Evolutionary conservation across 179 eudicot species (phyloP).

Genomic region (Spergularia azorica): DNA sequence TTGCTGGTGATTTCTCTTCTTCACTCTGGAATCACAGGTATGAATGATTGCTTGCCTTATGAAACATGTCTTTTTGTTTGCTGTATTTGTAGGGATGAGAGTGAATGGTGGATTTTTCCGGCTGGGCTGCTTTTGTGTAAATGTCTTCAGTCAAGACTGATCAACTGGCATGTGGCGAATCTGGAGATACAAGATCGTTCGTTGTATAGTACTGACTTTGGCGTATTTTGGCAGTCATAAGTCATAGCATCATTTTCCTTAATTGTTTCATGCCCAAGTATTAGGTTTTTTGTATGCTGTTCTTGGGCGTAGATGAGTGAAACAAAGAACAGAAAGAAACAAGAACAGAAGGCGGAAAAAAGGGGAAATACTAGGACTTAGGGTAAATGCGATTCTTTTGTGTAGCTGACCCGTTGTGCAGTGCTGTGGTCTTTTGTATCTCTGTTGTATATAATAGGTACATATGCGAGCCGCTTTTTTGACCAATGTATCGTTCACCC

Average conservation of each 20-base stretch:
- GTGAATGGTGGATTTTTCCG: conserved; percentile 99
- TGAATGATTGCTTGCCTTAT: neutral
- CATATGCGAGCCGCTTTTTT: conserved; percentile 24
- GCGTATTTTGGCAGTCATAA: conserved; percentile 87
- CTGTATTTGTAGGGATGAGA: conserved; percentile 78
- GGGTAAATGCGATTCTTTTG: conserved; percentile 44
- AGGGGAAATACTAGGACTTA: conserved; percentile 25
- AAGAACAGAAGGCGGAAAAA: conserved; percentile 7
- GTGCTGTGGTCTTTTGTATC: conserved; percentile 25
- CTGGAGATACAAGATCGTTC: conserved; percentile 98
- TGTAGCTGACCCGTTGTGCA: conserved; percentile 36
- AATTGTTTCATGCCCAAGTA: conserved; percentile 29
- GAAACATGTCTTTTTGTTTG: conserved; percentile 5
- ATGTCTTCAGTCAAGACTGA: conserved; percentile 79
- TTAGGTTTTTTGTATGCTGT: conserved; percentile 31
- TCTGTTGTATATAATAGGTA: conserved; percentile 39
- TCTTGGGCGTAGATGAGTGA: conserved; percentile 37
- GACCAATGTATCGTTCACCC: conserved; percentile 13
- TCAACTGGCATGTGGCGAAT: conserved; percentile 97
- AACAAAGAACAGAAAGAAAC: conserved; percentile 21
- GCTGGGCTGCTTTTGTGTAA: conserved; percentile 79
- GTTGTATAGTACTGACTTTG: conserved; percentile 86
- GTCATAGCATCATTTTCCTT: conserved; percentile 30
- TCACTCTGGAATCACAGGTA: neutral
- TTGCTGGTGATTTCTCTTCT: neutral